Percentiles rank a stretch among this genome's conserved stretches.
phyloP scores from a whole-genome alignment of 345 rosid species.

The Eucalyptus decipiens region DNA sequence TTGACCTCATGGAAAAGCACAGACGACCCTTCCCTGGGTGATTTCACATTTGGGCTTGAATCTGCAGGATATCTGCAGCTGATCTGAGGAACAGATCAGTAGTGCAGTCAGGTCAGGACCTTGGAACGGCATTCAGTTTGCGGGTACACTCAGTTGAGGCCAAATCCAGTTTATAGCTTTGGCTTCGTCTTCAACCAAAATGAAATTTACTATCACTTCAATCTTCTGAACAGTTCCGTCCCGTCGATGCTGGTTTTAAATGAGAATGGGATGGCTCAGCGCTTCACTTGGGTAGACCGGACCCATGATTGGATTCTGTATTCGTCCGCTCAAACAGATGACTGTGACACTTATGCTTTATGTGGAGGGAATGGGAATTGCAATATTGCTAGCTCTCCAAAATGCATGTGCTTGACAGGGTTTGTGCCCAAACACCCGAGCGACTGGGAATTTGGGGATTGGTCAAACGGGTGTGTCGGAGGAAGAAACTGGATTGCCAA shows the following conservation, averaged over 20 bases:
- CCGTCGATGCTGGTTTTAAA: conserved; percentile 6
- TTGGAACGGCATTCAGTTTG: conserved; percentile 35
- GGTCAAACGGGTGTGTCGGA: conserved; percentile 29
- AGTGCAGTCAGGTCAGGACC: conserved; percentile 11
- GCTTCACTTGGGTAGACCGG: conserved; percentile 4
- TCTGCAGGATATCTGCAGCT: conserved; percentile 22
- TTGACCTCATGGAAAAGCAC: conserved; percentile 23
- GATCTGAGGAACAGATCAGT: not conserved
- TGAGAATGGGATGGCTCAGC: conserved; percentile 1
- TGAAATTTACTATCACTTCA: conserved; percentile 18
- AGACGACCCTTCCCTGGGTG: conserved; percentile 21
- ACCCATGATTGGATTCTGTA: conserved; percentile 1
- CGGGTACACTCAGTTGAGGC: conserved; percentile 19
- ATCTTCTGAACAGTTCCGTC: not conserved
- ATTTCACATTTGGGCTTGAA: conserved; percentile 2
- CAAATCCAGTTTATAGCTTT: not conserved
- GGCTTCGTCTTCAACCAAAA: conserved; percentile 8
- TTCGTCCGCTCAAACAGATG: conserved; percentile 12
- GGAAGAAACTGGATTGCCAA: not conserved
- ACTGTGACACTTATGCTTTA: conserved; percentile 11
- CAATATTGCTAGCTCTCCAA: conserved; percentile 11
- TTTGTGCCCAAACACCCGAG: conserved; percentile 6
- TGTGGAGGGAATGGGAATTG: conserved; percentile 33
- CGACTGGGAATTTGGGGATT: conserved; percentile 15
- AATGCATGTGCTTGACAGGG: conserved; percentile 28